Evolutionary conservation across 371 early-diverging fungal genomes (phyloP).

Genomic region (Mortierella sp.): DNA sequence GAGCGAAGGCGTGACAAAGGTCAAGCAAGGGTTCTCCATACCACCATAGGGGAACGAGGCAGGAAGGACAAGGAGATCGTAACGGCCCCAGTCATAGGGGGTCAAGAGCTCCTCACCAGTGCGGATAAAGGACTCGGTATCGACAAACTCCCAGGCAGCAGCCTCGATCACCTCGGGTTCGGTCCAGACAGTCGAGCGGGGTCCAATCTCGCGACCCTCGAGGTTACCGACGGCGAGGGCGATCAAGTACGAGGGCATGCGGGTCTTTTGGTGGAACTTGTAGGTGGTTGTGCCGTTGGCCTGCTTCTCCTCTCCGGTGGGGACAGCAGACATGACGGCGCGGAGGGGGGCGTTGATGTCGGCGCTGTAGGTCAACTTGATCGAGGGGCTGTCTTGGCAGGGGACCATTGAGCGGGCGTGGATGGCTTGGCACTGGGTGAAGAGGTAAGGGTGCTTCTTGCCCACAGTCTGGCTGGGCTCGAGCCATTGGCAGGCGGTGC

Average conservation of each 20-base stretch:
- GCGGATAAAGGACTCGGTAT: slow-evolving; percentile 89
- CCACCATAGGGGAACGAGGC: slow-evolving; percentile 94
- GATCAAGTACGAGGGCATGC: slow-evolving; percentile 93
- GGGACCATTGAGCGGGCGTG: slow-evolving; percentile 95
- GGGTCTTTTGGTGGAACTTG: slow-evolving; percentile 79
- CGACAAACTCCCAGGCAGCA: slow-evolving; percentile 95
- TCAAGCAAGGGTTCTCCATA: slow-evolving; percentile 98
- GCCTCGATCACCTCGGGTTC: slow-evolving; percentile 94
- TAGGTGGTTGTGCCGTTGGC: slow-evolving; percentile 65
- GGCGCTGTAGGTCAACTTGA: slow-evolving; percentile 93
- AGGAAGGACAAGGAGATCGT: slow-evolving; percentile 90
- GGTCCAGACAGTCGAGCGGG: slow-evolving; percentile 94
- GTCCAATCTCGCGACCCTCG: slow-evolving; percentile 85
- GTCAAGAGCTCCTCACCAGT: slow-evolving; percentile 90
- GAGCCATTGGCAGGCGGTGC: slow-evolving; percentile 93
- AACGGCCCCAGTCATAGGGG: slow-evolving; percentile 97
- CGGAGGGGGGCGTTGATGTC: slow-evolving; percentile 79
- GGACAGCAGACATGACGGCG: slow-evolving; percentile 78
- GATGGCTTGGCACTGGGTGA: slow-evolving; percentile 97
- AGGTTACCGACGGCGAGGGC: slow-evolving; percentile 95
- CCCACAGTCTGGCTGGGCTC: slow-evolving; percentile 95
- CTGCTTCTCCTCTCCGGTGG: slow-evolving; percentile 63
- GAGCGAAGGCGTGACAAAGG: slow-evolving; percentile 88
- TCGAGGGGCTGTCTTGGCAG: slow-evolving; percentile 94
- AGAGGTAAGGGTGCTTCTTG: slow-evolving; percentile 93